These are phyloP conservation scores for Lipomyces anomalus DNA, from an alignment of 805 yeast species.

Conservation along the genomic window DNA sequence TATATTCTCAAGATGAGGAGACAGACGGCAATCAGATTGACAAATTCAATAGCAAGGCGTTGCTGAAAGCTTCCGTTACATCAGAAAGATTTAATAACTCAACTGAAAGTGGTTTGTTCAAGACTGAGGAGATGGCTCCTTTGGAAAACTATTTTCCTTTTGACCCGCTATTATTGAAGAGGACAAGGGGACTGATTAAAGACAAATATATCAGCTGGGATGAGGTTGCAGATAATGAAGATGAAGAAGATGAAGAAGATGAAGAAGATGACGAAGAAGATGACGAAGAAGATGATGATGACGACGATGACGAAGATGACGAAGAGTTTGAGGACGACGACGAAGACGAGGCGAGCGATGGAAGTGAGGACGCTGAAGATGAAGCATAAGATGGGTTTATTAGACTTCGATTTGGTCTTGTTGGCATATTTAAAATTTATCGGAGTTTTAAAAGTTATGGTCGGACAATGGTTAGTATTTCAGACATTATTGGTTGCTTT, in stretches of 20 bases:
- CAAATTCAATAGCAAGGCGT: neutral
- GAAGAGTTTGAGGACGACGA: slow-evolving; percentile 19
- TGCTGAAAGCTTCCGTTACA: neutral
- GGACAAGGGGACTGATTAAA: slow-evolving; percentile 50
- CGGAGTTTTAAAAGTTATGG: neutral
- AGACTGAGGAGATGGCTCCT: slow-evolving; percentile 37
- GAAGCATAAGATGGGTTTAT: neutral
- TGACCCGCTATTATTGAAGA: slow-evolving; percentile 77
- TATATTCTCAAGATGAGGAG: neutral
- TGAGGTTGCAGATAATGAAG: slow-evolving; percentile 57
- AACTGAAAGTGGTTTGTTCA: slow-evolving; percentile 41
- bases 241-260: slow-evolving; percentile 41
- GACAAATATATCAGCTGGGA: slow-evolving; percentile 75
- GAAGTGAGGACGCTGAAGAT: slow-evolving; percentile 3
- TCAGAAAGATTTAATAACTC: neutral
- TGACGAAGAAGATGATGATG: slow-evolving; percentile 30
- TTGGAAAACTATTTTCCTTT: slow-evolving; percentile 95
- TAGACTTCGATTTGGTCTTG: no score
- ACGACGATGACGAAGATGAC: slow-evolving; percentile 25
- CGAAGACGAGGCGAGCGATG: no score
- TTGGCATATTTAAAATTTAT: no score
- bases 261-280: slow-evolving; percentile 41
- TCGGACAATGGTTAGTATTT: neutral
- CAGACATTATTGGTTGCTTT: no score
- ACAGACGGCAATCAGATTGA: neutral